Conservation (phyloP, 177 flowering plant genomes). For the Vitis hybrid region DNA sequence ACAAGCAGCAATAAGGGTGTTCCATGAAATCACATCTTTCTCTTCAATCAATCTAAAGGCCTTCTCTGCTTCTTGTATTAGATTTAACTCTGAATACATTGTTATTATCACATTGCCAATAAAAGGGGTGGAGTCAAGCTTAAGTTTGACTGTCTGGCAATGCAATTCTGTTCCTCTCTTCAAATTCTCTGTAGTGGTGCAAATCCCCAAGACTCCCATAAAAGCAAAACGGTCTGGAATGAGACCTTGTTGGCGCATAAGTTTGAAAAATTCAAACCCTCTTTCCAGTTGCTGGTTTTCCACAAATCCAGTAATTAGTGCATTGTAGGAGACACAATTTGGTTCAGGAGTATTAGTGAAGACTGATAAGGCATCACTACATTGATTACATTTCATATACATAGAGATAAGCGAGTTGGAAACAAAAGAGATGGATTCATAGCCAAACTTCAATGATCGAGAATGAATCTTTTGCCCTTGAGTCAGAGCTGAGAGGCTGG, state of each 20-base stretch:
- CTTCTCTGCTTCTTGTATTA: conserved; percentile 43
- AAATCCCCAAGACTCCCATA: conserved; percentile 42
- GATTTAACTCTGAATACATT: conserved; percentile 53
- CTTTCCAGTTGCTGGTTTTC: conserved; percentile 38
- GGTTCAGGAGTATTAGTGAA: conserved; percentile 21
- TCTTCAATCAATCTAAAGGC: conserved; percentile 45
- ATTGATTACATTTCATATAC: conserved; percentile 56
- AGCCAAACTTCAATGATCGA: conserved; percentile 44
- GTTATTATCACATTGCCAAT: conserved; percentile 62
- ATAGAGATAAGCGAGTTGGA: conserved; percentile 64
- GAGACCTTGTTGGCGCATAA: conserved; percentile 45
- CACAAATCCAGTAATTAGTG: conserved; percentile 56
- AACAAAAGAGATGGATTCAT: conserved; percentile 43
- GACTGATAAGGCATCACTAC: conserved; percentile 43
- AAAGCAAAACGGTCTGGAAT: conserved; percentile 60
- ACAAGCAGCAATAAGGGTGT: conserved; percentile 58
- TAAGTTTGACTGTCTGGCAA: conserved; percentile 51
- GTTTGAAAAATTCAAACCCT: conserved; percentile 46
- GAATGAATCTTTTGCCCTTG: conserved; percentile 65
- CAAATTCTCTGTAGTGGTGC: conserved; percentile 29
- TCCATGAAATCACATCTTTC: conserved; percentile 76
- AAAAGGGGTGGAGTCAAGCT: conserved; percentile 41
- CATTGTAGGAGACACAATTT: conserved; percentile 54
- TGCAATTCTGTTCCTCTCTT: conserved; percentile 42
- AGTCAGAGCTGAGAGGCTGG: conserved; percentile 24